A percentile compares a stretch with the other conserved stretches of the same genome.
Evolutionary conservation across 106 monocot genomes (phyloP).

Genomic region (Acorus gramineus): DNA sequence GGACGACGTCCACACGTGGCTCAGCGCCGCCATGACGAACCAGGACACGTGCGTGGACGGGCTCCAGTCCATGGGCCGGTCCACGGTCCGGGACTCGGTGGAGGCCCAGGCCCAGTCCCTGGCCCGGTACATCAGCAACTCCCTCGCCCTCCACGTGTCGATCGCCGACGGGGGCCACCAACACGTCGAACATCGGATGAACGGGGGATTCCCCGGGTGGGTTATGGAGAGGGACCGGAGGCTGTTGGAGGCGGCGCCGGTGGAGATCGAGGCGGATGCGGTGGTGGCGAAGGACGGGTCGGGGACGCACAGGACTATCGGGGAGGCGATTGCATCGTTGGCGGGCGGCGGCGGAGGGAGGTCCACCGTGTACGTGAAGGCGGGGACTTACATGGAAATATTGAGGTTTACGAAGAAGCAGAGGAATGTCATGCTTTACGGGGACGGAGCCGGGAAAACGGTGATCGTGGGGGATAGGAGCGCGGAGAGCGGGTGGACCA

Average conservation of each 20-base stretch:
- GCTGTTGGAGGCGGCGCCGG: conserved; percentile 46
- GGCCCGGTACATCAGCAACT: conserved; percentile 40
- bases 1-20: conserved; percentile 37
- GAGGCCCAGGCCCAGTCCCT: conserved; percentile 14
- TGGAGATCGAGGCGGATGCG: conserved; percentile 38
- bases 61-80: conserved; percentile 1
- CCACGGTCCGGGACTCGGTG: conserved; percentile 6
- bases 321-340: conserved; percentile 39
- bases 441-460: conserved; percentile 70
- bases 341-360: conserved; percentile 23
- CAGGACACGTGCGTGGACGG: conserved; percentile 42
- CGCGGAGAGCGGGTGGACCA: conserved; percentile 35
- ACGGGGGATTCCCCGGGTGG: conserved; percentile 43
- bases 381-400: conserved; percentile 61
- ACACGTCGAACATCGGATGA: conserved; percentile 8
- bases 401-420: conserved; percentile 49
- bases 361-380: conserved; percentile 64
- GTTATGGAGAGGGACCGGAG: conserved; percentile 35
- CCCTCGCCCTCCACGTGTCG: conserved; percentile 41
- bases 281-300: conserved; percentile 65
- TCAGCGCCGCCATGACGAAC: conserved; percentile 80
- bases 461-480: conserved; percentile 44
- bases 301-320: conserved; percentile 51
- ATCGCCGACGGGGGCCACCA: not conserved
- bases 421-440: conserved; percentile 74